Evolutionary conservation across 768 basidiomycete species (phyloP).

Genomic region (Lactarius vividus): DNA sequence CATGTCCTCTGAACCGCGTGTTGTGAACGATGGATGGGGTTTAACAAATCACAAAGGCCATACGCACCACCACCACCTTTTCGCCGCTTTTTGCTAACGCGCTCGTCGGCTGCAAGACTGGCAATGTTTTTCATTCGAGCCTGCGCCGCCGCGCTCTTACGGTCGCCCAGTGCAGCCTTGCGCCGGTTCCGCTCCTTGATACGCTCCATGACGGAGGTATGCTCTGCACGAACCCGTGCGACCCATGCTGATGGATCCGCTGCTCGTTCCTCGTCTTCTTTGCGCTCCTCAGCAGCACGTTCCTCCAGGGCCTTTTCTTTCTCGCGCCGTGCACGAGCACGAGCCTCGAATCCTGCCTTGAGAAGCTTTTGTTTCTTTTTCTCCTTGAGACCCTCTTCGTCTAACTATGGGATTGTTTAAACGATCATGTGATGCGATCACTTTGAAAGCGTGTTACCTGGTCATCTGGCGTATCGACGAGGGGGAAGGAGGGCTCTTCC

Average conservation of each 20-base stretch:
- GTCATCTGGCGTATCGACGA: slow-evolving; percentile 88
- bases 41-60: not conserved
- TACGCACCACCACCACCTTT: slow-evolving; percentile 73
- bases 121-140: slow-evolving; percentile 93
- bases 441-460: slow-evolving; percentile 50
- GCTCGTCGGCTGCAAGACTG: slow-evolving; percentile 84
- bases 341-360: slow-evolving; percentile 92
- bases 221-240: slow-evolving; percentile 65
- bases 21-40: slow-evolving; percentile 37
- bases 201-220: slow-evolving; percentile 79
- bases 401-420: slow-evolving; percentile 47
- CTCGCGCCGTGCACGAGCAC: slow-evolving; percentile 77
- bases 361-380: slow-evolving; percentile 90
- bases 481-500: slow-evolving; percentile 83
- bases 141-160: slow-evolving; percentile 81
- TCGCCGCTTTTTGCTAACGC: slow-evolving; percentile 76
- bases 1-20: slow-evolving; percentile 63
- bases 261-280: slow-evolving; percentile 75
- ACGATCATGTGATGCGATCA: not conserved
- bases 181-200: slow-evolving; percentile 82
- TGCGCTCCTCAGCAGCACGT: slow-evolving; percentile 52
- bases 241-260: slow-evolving; percentile 75
- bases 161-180: slow-evolving; percentile 78
- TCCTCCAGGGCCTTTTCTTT: slow-evolving; percentile 84
- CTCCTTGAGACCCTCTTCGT: slow-evolving; percentile 90